Base-by-base conservation (phyloP, 768 basidiomycete species). In the Boletellus ananiceps region DNA sequence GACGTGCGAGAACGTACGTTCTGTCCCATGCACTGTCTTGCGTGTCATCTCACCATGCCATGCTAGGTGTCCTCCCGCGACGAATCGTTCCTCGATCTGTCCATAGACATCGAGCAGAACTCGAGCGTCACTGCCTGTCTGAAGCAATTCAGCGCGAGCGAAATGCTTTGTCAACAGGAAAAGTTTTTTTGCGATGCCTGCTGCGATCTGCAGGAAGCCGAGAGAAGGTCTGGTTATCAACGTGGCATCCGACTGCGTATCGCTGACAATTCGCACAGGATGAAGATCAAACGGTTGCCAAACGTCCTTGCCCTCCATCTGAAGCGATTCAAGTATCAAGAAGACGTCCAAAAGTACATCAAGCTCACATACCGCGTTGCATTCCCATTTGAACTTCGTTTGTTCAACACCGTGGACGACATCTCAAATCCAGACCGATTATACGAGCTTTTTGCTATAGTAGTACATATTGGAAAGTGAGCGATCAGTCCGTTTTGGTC, bases 181-280 rank as follows among this genome's bases (percentile, higher is more conserved):
- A 98, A 98, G 71, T 99, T 97, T 65, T 96, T 91, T 67, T 99
- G 96, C 65, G 96, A 99, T 66, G 82, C 86, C 15, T 99, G 96
- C 67, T 94, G 95, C 62, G 93, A 93, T 49, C 71, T 98, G 23
- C 95, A 97, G 62, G 96, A 99, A 69, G 96, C 96, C 2, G 96
- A 98, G 74, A 95, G 95, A 75, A 78, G 95, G 94, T 60, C 9
- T 3, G 47, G 89, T 57, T 39, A 36, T 34, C 33, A 14, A 37
- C 15, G n/a, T 4, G n/a, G 1, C 18, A 11, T 21, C 18, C n/a
- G 18, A 31, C 47, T 31, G 23, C n/a, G 41, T 47, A 51, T 51
- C 51, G 19, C 48, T 62, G 40, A 52, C 36, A 21, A 8, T 16
- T 13, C 6, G 29, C 40, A 11, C 63, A 96, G 95, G 60, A 98